These are phyloP conservation scores for Cystobasidium sp. DNA, from an alignment of 1,284 basidiomycete genomes.

Conservation along the genomic window DNA sequence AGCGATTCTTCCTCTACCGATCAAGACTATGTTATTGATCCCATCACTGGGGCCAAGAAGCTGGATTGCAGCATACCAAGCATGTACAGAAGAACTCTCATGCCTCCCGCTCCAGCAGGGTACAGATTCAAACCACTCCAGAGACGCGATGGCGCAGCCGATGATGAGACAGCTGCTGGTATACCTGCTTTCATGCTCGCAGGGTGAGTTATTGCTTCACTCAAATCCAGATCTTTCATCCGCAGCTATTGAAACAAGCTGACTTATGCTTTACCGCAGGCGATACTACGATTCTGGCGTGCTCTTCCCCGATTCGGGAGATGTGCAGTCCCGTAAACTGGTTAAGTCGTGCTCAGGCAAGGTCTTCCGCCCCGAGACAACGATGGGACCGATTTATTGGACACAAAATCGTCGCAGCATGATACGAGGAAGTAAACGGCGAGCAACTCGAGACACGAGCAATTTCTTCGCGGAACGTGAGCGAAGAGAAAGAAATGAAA, in stretches of 20 bases:
- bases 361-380: slow-evolving; percentile 13
- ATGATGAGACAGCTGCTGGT: background rate
- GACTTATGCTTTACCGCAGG: background rate
- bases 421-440: background rate
- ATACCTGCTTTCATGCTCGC: slow-evolving; percentile 19
- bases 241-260: too few species aligned
- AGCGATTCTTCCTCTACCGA: slow-evolving; percentile 18
- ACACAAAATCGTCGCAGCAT: background rate
- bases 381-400: slow-evolving; percentile 1
- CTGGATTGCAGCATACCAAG: background rate
- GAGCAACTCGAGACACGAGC: slow-evolving; percentile 15
- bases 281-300: slow-evolving; percentile 16
- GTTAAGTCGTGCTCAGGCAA: slow-evolving; percentile 1
- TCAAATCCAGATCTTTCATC: background rate
- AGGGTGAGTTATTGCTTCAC: slow-evolving; percentile 7
- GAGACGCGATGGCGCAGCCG: background rate
- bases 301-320: background rate
- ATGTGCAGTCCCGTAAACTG: slow-evolving; percentile 9
- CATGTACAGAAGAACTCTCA: background rate
- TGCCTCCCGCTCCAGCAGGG: slow-evolving; percentile 9
- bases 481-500: background rate
- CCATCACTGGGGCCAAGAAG: background rate
- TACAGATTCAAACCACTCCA: slow-evolving; percentile 4
- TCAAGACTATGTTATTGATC: background rate
- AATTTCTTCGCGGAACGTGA: slow-evolving; percentile 6